Evolutionary conservation across 495 filamentous ascomycete species (phyloP), one percentile per base, ranked within the genome.

Genomic region (Tuber aestivum): DNA sequence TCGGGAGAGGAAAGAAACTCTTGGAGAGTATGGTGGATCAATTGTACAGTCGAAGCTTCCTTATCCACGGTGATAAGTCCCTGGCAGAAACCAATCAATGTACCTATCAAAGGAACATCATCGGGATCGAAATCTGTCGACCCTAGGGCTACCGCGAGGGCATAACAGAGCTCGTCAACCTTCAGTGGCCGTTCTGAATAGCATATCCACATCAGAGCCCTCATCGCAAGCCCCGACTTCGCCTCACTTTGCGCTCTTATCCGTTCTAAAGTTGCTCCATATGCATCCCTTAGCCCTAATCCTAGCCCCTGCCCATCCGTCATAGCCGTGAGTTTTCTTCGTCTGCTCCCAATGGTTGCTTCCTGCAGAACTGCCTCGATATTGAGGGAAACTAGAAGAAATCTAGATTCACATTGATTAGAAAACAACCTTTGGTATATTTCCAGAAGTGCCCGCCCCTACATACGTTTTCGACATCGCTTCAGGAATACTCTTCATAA

Each of bases 31-130:
- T 50, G 45, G 45, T 50, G 45, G 21, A 50, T n/a, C 45, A 50
- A 50, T 50, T 21, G 21, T 7, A 50, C 23, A n/a, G 45, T 50
- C 7, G 45, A 50, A 50, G 45, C 23, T n/a, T 50, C 45, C 45
- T 50, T n/a, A 50, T 50, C 45, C 21, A 83, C 79, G 37, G 74
- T 76, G 20, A 75, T 9, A 50, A 50, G 21, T 50, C 45, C 45
- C 45, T 23, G 45, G 18, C 45, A 50, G 21, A 23, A 50, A n/a
- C 23, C 5, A 1, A 50, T 23, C 7, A 50, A n/a, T 50, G 45
- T n/a, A 8, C 45, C 45, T n/a, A 50, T n/a, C 21, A n/a, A 50
- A 23, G 45, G 45, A 50, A 50, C 21, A 50, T n/a, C 21, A 9
- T 50, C 45, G 3, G 18, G 21, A n/a, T 50, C 21, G 45, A 50